Percentiles rank a stretch among this genome's conserved stretches.
These are phyloP conservation scores for Sambucus nigra DNA, from an alignment of 129 eudicot species.

Conservation along the genomic window DNA sequence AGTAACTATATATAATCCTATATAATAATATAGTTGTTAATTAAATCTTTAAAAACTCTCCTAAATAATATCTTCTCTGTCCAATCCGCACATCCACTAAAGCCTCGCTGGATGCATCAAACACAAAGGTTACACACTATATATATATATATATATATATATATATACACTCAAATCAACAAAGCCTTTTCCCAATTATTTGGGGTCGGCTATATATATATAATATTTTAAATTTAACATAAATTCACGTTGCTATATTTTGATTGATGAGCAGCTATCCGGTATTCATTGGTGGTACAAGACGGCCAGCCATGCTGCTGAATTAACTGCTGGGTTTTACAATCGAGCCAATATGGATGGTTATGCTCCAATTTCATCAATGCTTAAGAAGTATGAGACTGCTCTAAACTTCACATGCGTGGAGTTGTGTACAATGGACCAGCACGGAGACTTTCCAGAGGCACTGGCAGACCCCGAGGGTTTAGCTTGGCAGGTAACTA, in stretches of 20 bases:
- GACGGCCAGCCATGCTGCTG: slow-evolving; percentile 84
- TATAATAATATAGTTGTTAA: no score
- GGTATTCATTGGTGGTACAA: slow-evolving; percentile 98
- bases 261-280: slow-evolving; percentile 43
- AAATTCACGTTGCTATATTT: slow-evolving; percentile 5
- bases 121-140: neutral
- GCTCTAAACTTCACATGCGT: slow-evolving; percentile 76
- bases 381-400: slow-evolving; percentile 54
- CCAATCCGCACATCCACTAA: no score
- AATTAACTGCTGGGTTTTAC: slow-evolving; percentile 84
- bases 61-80: no score
- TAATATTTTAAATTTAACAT: neutral
- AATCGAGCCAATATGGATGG: slow-evolving; percentile 69
- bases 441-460: slow-evolving; percentile 75
- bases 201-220: no score
- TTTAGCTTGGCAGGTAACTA: slow-evolving; percentile 76
- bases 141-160: no score
- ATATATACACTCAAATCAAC: no score
- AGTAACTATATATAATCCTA: no score
- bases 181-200: no score
- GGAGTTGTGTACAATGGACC: slow-evolving; percentile 70
- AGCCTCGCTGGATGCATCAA: no score
- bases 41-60: no score
- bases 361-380: slow-evolving; percentile 60
- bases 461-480: slow-evolving; percentile 86